phyloP scores from a whole-genome alignment of 371 early-diverging fungal genomes.

The Actinomortierella ambigua region DNA sequence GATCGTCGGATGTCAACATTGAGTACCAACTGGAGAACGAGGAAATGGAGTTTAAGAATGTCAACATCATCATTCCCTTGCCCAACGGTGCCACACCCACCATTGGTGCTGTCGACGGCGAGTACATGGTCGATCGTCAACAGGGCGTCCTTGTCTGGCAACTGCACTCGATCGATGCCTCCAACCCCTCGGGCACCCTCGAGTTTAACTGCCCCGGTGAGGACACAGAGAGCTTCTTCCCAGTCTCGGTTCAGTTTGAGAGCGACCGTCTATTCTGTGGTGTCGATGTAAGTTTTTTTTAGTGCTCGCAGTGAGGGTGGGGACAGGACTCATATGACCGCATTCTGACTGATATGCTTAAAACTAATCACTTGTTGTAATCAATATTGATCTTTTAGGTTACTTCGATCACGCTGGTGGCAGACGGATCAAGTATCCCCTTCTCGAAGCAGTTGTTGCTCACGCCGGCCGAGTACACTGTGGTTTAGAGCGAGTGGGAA shows the following conservation, averaged over 20 bases:
- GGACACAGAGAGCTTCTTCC: constrained; percentile 88
- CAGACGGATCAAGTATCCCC: constrained; percentile 57
- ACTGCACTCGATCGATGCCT: constrained; percentile 78
- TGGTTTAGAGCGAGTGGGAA: constrained; percentile 53
- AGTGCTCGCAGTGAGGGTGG: too few species aligned
- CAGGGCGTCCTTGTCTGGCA: constrained; percentile 85
- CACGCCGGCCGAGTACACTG: constrained; percentile 73
- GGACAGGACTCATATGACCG: too few species aligned
- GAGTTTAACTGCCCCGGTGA: constrained; percentile 87
- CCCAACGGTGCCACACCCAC: constrained; percentile 74
- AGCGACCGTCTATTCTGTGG: constrained; percentile 73
- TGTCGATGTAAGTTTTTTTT: constrained; percentile 65
- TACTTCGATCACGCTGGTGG: constrained; percentile 53
- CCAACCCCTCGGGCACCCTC: constrained; percentile 78
- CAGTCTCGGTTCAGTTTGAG: constrained; percentile 81
- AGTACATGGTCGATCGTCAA: constrained; percentile 74
- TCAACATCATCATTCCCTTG: constrained; percentile 87
- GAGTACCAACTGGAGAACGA: constrained; percentile 89
- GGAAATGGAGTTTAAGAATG: constrained; percentile 82
- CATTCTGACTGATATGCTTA: too few species aligned
- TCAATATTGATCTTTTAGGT: constrained; percentile 31
- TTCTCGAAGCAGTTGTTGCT: constrained; percentile 73
- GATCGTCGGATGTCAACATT: constrained; percentile 89
- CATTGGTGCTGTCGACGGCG: constrained; percentile 82
- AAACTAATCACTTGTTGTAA: neutral